Evolutionary conservation across 2,329 filamentous ascomycete species (phyloP).

Genomic region (Curvularia hawaiiensis): DNA sequence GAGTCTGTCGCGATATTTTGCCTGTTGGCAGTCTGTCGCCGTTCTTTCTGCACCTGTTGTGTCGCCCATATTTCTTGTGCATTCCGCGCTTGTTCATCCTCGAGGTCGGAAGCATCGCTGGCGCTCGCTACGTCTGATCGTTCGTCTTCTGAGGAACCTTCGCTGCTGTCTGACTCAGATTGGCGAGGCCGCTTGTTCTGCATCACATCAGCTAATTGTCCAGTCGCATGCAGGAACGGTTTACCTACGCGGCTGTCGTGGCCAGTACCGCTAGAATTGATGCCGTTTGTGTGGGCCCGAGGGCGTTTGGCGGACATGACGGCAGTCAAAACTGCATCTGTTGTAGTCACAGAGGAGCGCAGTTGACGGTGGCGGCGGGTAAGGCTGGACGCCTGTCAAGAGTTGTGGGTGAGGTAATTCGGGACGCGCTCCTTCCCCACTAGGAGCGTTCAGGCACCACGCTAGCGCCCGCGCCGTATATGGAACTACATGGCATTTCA

Average conservation of each 20-base stretch:
- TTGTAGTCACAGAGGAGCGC: conserved; percentile 1
- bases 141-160: conserved; percentile 23
- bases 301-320: conserved; percentile 42
- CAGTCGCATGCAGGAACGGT: not conserved
- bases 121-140: conserved; percentile 15
- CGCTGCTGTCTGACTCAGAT: conserved; percentile 29
- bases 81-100: conserved; percentile 24
- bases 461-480: conserved; percentile 9
- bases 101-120: conserved; percentile 20
- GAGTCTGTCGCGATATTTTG: conserved; percentile 76
- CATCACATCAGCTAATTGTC: conserved; percentile 17
- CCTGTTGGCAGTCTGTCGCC: conserved; percentile 26
- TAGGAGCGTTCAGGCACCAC: conserved; percentile 14
- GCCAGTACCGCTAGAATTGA: conserved; percentile 17
- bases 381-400: conserved; percentile 3
- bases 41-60: conserved; percentile 37
- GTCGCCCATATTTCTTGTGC: conserved; percentile 35
- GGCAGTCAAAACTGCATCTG: conserved; percentile 29
- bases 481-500: not conserved
- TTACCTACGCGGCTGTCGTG: conserved; percentile 29
- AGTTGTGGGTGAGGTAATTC: conserved; percentile 13
- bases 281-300: conserved; percentile 29
- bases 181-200: conserved; percentile 41
- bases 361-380: not conserved
- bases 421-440: conserved; percentile 30